Evolutionary conservation across 2,329 filamentous ascomycete genomes (phyloP).

Genomic region (Cladosporium halotolerans): DNA sequence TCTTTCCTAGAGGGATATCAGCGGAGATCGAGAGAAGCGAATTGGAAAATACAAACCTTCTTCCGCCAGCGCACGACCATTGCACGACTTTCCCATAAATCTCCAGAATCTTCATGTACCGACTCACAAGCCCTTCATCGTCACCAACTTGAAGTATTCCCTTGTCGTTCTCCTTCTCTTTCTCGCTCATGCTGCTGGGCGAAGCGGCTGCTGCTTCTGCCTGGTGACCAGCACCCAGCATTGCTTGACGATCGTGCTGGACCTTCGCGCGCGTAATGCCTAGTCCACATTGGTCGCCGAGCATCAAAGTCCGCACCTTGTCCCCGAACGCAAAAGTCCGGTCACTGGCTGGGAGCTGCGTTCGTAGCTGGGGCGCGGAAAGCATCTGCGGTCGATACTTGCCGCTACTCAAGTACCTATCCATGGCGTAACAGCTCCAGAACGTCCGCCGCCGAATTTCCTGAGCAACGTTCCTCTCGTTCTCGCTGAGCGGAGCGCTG

Average conservation of each 20-base stretch:
- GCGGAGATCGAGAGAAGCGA: not conserved
- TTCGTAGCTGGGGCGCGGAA: constrained; percentile 52
- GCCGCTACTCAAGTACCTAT: constrained; percentile 62
- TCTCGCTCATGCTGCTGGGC: constrained; percentile 12
- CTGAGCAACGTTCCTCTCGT: constrained; percentile 48
- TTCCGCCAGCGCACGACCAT: constrained; percentile 54
- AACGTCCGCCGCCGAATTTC: constrained; percentile 64
- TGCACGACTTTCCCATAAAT: constrained; percentile 50
- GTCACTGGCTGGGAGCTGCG: constrained; percentile 64
- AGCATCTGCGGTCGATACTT: constrained; percentile 56
- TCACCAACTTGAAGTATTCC: constrained; percentile 48
- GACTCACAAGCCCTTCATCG: constrained; percentile 42
- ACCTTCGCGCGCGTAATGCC: constrained; percentile 33
- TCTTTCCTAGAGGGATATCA: constrained; percentile 40
- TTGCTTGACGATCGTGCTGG: constrained; percentile 39
- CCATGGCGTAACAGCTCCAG: constrained; percentile 68
- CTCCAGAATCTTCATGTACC: constrained; percentile 49
- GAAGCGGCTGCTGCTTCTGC: constrained; percentile 14
- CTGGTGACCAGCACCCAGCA: constrained; percentile 21
- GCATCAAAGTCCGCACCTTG: constrained; percentile 48
- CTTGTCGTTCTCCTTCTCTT: constrained; percentile 34
- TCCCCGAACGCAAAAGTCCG: constrained; percentile 57
- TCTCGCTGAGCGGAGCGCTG: constrained; percentile 17
- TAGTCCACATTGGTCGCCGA: constrained; percentile 39
- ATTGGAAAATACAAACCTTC: constrained; percentile 36